Percentiles rank a stretch among this genome's conserved stretches.
Evolutionary conservation across 2,329 filamentous ascomycete species (phyloP).

Genomic region (Botrytis paeoniae): DNA sequence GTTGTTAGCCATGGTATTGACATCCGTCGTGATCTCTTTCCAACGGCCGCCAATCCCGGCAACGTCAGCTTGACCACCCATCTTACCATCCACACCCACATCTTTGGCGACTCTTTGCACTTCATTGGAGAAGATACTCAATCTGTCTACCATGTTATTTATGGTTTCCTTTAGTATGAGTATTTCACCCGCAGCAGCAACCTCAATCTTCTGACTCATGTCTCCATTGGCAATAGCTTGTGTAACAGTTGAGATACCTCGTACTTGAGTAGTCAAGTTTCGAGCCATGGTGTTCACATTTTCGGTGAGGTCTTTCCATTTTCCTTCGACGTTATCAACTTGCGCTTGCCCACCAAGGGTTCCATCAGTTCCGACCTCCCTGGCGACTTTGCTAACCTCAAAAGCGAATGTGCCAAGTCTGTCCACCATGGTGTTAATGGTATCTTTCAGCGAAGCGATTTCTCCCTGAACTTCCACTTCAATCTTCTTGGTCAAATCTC

Average conservation of each 20-base stretch:
- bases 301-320: conserved; percentile 95
- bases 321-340: conserved; percentile 92
- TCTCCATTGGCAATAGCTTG: conserved; percentile 94
- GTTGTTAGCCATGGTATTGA: conserved; percentile 52
- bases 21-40: conserved; percentile 85
- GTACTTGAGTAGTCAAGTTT: conserved; percentile 69
- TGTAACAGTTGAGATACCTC: conserved; percentile 89
- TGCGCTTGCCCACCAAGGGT: conserved; percentile 90
- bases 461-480: conserved; percentile 90
- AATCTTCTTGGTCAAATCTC: conserved; percentile 94
- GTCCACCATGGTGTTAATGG: conserved; percentile 99
- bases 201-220: conserved; percentile 93
- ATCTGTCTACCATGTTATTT: conserved; percentile 95
- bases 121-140: conserved; percentile 94
- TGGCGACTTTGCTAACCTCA: conserved; percentile 91
- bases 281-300: conserved; percentile 78
- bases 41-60: conserved; percentile 89
- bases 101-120: conserved; percentile 94
- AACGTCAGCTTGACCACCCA: conserved; percentile 95
- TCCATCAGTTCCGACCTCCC: conserved; percentile 94
- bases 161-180: conserved; percentile 92
- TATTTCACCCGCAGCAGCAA: conserved; percentile 93
- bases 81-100: conserved; percentile 95
- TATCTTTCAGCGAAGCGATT: conserved; percentile 92
- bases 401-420: conserved; percentile 93